Percentiles rank a stretch among this genome's conserved stretches.
Evolutionary conservation across 2,329 filamentous ascomycete genomes (phyloP).

Genomic region (Lachnellula subtilissima): DNA sequence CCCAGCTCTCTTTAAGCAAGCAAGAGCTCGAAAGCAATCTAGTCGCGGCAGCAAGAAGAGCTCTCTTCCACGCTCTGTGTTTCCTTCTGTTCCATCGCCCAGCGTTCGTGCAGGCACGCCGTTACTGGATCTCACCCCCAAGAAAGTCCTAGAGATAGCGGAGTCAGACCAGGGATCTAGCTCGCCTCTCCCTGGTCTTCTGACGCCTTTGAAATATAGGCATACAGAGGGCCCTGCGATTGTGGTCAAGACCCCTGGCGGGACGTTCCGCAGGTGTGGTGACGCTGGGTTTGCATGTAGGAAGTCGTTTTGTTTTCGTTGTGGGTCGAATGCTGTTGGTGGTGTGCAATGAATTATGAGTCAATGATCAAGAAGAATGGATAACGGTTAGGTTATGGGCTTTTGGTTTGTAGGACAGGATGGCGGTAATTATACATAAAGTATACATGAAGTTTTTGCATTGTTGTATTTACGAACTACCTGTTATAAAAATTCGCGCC

Average conservation of each 20-base stretch:
- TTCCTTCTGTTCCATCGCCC: background rate
- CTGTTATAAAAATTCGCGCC: too few species aligned
- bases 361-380: too few species aligned
- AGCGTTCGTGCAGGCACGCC: constrained; percentile 16
- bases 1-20: background rate
- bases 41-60: background rate
- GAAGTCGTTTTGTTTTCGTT: constrained; percentile 56
- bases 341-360: background rate
- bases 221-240: constrained; percentile 8
- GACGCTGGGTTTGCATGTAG: constrained; percentile 51
- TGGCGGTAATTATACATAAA: too few species aligned
- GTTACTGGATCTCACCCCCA: constrained; percentile 22
- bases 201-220: constrained; percentile 6
- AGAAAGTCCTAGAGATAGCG: constrained; percentile 4
- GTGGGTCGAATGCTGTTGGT: constrained; percentile 25
- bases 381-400: too few species aligned
- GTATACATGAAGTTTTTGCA: too few species aligned
- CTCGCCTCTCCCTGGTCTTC: constrained; percentile 8
- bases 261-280: constrained; percentile 48
- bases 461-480: too few species aligned
- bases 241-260: constrained; percentile 44
- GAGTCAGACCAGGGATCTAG: constrained; percentile 16
- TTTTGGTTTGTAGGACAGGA: too few species aligned
- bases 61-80: background rate
- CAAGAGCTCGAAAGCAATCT: background rate